These are phyloP conservation scores for Barbarea vulgaris DNA, from an alignment of 345 rosid genomes.

Conservation along the genomic window DNA sequence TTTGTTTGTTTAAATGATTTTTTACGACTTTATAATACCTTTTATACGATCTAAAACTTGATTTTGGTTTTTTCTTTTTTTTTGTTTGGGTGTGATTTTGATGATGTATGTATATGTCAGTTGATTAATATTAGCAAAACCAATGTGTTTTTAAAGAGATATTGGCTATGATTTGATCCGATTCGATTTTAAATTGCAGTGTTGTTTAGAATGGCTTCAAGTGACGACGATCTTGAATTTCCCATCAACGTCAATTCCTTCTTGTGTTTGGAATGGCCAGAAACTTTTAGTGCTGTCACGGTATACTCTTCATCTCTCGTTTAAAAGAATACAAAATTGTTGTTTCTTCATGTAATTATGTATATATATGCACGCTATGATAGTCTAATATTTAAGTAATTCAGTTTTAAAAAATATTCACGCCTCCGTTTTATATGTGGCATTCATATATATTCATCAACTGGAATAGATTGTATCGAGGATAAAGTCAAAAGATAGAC, in stretches of 20 bases:
- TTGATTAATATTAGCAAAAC: background rate
- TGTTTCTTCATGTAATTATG: background rate
- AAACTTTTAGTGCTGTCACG: constrained; percentile 1
- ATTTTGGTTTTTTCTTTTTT: too few species aligned
- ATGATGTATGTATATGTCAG: background rate
- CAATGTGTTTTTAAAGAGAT: background rate
- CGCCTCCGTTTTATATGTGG: background rate
- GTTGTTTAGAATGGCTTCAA: constrained; percentile 21
- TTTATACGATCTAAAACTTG: too few species aligned
- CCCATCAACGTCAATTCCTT: background rate
- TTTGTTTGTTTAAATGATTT: too few species aligned
- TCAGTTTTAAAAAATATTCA: background rate
- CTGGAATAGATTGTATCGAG: too few species aligned
- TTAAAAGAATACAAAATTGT: too few species aligned
- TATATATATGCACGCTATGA: background rate
- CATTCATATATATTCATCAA: background rate
- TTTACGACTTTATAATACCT: too few species aligned
- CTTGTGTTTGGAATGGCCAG: background rate
- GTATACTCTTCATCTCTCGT: background rate
- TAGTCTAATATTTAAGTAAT: background rate
- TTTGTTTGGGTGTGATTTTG: background rate
- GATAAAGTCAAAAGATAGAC: too few species aligned
- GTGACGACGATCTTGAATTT: constrained; percentile 16
- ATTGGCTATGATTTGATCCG: background rate
- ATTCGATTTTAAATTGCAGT: constrained; percentile 7